These are phyloP conservation scores for Podospora sp. DNA, from an alignment of 495 filamentous ascomycete species.

Conservation along the genomic window DNA sequence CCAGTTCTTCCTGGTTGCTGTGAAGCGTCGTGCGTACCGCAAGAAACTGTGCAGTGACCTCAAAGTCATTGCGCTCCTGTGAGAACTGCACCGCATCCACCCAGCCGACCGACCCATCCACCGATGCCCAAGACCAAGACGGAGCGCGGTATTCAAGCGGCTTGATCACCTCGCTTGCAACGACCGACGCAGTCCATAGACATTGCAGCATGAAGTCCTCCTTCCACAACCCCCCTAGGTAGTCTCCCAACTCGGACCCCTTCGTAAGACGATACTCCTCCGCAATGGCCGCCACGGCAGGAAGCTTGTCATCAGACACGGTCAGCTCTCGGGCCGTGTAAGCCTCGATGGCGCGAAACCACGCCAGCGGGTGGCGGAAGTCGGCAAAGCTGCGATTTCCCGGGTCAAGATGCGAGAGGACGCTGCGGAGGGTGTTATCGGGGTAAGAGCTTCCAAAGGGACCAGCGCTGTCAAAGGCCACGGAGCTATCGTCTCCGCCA, in stretches of 20 bases:
- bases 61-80: not conserved
- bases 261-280: not conserved
- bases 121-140: not conserved
- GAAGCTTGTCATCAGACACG: not conserved
- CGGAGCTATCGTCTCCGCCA: not conserved
- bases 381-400: not conserved
- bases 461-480: not conserved
- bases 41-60: not conserved
- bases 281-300: not conserved
- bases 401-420: not conserved
- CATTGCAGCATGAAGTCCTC: not conserved
- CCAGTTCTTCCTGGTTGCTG: not conserved
- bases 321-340: slow-evolving; percentile 1
- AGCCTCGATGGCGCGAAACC: not conserved
- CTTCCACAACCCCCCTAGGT: not conserved
- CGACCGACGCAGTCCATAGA: not conserved
- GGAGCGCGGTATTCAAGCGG: not conserved
- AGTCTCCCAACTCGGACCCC: not conserved
- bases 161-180: not conserved
- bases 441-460: not conserved
- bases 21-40: not conserved
- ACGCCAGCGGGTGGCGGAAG: not conserved
- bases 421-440: not conserved
- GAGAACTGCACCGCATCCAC: not conserved
- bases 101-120: not conserved